Evolutionary conservation across 2,329 filamentous ascomycete genomes (phyloP).

Genomic region (Epichloe hybrida): DNA sequence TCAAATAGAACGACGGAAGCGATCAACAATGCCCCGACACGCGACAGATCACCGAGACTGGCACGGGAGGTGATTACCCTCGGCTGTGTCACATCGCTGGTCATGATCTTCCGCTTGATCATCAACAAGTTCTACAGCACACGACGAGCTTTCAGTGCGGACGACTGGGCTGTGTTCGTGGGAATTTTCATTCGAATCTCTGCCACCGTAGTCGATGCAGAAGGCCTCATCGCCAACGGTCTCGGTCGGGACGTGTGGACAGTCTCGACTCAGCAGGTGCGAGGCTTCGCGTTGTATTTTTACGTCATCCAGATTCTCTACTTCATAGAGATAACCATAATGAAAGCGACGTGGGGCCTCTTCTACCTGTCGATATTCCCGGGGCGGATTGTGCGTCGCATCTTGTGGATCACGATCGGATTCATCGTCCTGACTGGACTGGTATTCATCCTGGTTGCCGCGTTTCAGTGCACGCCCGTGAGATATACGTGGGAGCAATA

Average conservation of each 20-base stretch:
- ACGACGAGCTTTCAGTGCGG: conserved; percentile 17
- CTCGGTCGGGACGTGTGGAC: conserved; percentile 1
- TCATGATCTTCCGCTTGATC: conserved; percentile 21
- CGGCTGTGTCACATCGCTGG: conserved; percentile 18
- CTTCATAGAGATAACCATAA: conserved; percentile 26
- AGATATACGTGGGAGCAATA: conserved; percentile 33
- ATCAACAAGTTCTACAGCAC: conserved; percentile 15
- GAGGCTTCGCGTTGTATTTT: conserved; percentile 22
- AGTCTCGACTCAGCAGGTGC: conserved; percentile 6
- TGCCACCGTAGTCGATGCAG: conserved; percentile 12
- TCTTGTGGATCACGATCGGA: conserved; percentile 22
- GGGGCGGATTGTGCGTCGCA: conserved; percentile 15
- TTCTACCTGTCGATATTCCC: conserved; percentile 37
- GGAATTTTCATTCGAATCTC: conserved; percentile 13
- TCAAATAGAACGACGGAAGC: background rate
- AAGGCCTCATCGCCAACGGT: conserved; percentile 12
- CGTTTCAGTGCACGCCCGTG: conserved; percentile 33
- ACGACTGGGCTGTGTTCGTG: conserved; percentile 16
- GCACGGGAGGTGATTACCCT: conserved; percentile 16
- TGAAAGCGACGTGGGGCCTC: conserved; percentile 32
- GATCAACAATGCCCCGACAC: background rate
- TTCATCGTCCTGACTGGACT: conserved; percentile 21
- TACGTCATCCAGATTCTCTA: conserved; percentile 25
- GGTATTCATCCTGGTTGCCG: conserved; percentile 23
- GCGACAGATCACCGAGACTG: conserved; percentile 16